Percentiles rank a stretch among this genome's conserved stretches.
Conservation (phyloP, 2,329 filamentous ascomycete genomes). For the Ilyonectria robusta region DNA sequence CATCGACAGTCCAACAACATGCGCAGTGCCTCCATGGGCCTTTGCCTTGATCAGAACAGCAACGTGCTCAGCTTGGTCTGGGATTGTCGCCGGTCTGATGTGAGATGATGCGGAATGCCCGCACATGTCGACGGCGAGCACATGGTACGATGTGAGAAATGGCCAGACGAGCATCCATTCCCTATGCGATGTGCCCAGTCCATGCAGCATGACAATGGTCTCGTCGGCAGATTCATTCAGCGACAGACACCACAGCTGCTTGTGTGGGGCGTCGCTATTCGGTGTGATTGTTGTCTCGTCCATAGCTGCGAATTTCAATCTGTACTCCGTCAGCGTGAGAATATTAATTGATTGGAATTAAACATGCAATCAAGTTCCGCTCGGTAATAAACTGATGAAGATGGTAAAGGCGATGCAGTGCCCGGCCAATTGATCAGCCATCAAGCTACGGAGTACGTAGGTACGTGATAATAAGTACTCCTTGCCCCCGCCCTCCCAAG, state of each 20-base stretch:
- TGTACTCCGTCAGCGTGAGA: neutral
- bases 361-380: too few relatives aligned
- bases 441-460: too few relatives aligned
- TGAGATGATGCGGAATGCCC: neutral
- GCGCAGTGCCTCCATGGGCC: neutral
- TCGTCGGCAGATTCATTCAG: neutral
- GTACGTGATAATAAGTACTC: too few relatives aligned
- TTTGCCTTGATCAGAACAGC: neutral
- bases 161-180: slow-evolving; percentile 1
- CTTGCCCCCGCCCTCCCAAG: too few relatives aligned
- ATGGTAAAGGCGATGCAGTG: too few relatives aligned
- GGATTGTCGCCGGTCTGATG: neutral
- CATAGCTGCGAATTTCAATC: neutral
- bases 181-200: neutral
- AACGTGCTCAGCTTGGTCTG: neutral
- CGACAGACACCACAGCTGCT: neutral
- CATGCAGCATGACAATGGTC: slow-evolving; percentile 1
- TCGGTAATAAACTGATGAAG: too few relatives aligned
- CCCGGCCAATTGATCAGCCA: too few relatives aligned
- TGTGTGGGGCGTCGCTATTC: neutral
- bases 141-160: neutral
- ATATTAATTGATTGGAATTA: too few relatives aligned
- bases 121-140: neutral
- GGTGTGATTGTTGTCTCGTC: neutral
- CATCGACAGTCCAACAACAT: slow-evolving; percentile 5